Base-by-base conservation (phyloP, 1,139 yeast genomes). In the Nakaseomyces nivariensis region DNA sequence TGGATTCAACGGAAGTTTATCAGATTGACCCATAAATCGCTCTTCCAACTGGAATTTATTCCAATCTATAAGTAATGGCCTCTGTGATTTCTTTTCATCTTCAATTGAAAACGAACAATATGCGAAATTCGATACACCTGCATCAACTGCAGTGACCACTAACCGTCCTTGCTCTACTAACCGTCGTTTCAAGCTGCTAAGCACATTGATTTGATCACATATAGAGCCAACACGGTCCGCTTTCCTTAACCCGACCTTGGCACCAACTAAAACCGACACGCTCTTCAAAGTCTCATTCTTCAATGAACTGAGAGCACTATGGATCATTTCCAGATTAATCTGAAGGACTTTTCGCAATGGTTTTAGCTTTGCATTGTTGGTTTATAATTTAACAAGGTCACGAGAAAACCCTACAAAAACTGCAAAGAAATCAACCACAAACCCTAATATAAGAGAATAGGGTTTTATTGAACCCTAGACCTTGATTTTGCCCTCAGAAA, bases 101-200 rank as follows among this genome's bases (percentile, higher is more conserved):
- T 49, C 50, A 52, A 64, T 53, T 26, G 58, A 54, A 6, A 68
- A 51, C 56, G 55, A 1, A 66, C 46, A 26, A 53, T 61, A 1
- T 25, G 77, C 70, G 56, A 75, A 73, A 57, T 75, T 74, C 31
- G 68, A 63, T 22, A 75, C 56, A 0, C 79, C 79, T 56, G 72
- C 62, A 53, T 75, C 79, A 9, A 75, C 64, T 0, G 77, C 40
- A 8, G 37, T 34, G 13, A 45, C 40, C 7, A 41, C 34, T 5
- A 41, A 24, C 4, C 11, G 34, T 25, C 25, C 34, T 5, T 13
- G 3, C 3, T 17, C 31, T 4, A 5, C n/a, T 8, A 9, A 11
- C 6, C 31, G 42, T 24, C 42, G 31, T 13, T 26, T 34, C 44
- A 41, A 27, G 22, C 44, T 25, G 24, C 25, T 11, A 5, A 41